phyloP scores from a whole-genome alignment of 768 basidiomycete species.

The Pulveroboletus sp. region DNA sequence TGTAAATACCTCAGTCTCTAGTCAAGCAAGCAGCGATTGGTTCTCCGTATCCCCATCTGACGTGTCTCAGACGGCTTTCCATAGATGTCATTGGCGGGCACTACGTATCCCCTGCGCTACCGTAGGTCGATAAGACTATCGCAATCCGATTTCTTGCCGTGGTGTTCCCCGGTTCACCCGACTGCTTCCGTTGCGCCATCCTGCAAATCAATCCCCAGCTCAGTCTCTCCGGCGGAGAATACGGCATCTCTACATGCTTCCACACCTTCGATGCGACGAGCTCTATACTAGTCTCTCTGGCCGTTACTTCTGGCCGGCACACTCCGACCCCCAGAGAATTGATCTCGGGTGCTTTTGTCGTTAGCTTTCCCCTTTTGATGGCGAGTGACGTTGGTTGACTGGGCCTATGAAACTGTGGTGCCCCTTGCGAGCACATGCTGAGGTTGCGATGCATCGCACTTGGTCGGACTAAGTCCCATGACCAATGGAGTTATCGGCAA shows the following conservation, averaged over 20 bases:
- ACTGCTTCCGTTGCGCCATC: not conserved
- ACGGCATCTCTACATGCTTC: not conserved
- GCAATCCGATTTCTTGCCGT: not conserved
- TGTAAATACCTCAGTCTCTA: not conserved
- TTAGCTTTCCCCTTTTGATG: slow-evolving; percentile 2
- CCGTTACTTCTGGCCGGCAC: not conserved
- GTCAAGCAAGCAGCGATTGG: not conserved
- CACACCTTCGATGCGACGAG: not conserved
- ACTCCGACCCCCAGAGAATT: not conserved
- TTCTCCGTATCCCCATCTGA: not conserved
- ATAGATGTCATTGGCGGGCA: not conserved
- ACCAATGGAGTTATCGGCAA: not conserved
- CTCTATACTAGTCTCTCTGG: slow-evolving; percentile 2
- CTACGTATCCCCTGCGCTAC: not conserved
- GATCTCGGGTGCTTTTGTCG: slow-evolving; percentile 15
- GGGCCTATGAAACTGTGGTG: not conserved
- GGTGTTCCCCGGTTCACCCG: not conserved
- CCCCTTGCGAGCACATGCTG: not conserved
- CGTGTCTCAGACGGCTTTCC: not conserved
- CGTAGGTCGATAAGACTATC: not conserved
- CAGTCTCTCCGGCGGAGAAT: not conserved
- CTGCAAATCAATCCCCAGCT: not conserved
- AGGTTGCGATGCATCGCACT: slow-evolving; percentile 5
- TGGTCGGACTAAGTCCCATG: not conserved
- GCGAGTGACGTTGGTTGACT: not conserved